Base-by-base conservation (phyloP, 257 asterid species). In the Scutellaria minor region DNA sequence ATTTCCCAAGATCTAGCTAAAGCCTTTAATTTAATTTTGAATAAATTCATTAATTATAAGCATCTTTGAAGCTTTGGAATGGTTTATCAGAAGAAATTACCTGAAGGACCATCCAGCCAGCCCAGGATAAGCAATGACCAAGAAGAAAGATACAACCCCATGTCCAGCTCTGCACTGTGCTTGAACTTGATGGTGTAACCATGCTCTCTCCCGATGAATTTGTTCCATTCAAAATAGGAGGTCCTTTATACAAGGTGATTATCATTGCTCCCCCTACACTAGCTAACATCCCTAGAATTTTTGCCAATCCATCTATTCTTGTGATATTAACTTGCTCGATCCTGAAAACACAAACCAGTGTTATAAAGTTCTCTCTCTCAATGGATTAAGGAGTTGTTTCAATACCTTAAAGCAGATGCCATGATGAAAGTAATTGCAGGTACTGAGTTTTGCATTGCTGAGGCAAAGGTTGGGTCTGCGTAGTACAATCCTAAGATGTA, bases 61-160 rank as follows among this genome's bases (percentile, higher is more conserved):
- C 37, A 31, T 31, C 37, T 31, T 31, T 31, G 37, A 31, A 31
- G 37, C 37, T 31, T 31, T 31, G 37, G 37, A 31, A 31, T 31
- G 3, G 37, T 31, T 31, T 31, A 31, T 31, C 0, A 31, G 37
- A 31, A 2, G 13, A 7, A 10, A 0, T 58, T 63, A 86, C 96
- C 92, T 91, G 96, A 79, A 89, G 86, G 60, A 90, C 96, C 96
- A 92, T 90, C 96, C 94, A 90, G 44, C 89, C 96, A 72, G 98
- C 96, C 98, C 96, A 92, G 31, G 96, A 90, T 77, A 92, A 83
- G 86, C 96, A 88, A 76, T 92, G 96, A 63, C 88, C 89, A 37
- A 90, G 79, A 65, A 90, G 78, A 80, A 85, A 92, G 37, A 90
- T 64, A 75, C 96, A 88, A 31, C 98, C 96, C 88, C 87, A 84